Conservation (phyloP, 2,329 filamentous ascomycete genomes). For the Neofusicoccum sp. region DNA sequence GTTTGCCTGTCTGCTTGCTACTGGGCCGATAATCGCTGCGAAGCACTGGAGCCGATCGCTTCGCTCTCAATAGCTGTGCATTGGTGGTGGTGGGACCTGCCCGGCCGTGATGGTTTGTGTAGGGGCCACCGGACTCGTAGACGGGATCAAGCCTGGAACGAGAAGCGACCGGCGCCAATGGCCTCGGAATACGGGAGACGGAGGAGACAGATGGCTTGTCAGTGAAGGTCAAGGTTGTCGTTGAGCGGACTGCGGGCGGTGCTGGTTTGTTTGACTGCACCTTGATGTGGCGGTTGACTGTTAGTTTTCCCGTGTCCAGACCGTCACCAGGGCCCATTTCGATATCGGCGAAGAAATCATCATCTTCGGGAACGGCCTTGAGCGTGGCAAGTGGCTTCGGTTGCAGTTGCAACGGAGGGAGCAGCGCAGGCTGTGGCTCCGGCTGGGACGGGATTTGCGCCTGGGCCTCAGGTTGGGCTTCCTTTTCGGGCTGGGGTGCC, state of each 20-base stretch:
- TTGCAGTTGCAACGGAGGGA: neutral
- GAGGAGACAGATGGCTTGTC: conserved; percentile 57
- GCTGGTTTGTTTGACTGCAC: conserved; percentile 66
- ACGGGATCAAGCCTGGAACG: conserved; percentile 77
- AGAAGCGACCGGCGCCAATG: conserved; percentile 53
- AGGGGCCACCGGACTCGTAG: conserved; percentile 81
- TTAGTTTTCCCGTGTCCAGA: conserved; percentile 77
- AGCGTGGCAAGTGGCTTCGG: conserved; percentile 10
- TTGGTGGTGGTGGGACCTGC: conserved; percentile 53
- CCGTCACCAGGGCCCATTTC: conserved; percentile 82
- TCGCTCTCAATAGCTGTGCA: conserved; percentile 56
- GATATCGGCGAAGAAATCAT: conserved; percentile 82
- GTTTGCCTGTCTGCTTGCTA: conserved; percentile 55
- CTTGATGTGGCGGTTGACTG: conserved; percentile 87
- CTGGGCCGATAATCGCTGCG: conserved; percentile 53
- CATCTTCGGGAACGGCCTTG: conserved; percentile 41
- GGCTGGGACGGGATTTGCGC: conserved; percentile 14
- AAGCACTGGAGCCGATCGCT: conserved; percentile 61
- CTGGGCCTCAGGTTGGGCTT: neutral
- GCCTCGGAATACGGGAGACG: conserved; percentile 74
- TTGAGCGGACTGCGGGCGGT: conserved; percentile 68
- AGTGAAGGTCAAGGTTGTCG: conserved; percentile 87
- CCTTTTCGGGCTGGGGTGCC: conserved; percentile 19
- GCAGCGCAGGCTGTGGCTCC: conserved; percentile 12
- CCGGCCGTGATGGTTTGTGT: conserved; percentile 60